These are phyloP conservation scores for Russula vinacea DNA, from an alignment of 768 basidiomycete species.

Conservation along the genomic window DNA sequence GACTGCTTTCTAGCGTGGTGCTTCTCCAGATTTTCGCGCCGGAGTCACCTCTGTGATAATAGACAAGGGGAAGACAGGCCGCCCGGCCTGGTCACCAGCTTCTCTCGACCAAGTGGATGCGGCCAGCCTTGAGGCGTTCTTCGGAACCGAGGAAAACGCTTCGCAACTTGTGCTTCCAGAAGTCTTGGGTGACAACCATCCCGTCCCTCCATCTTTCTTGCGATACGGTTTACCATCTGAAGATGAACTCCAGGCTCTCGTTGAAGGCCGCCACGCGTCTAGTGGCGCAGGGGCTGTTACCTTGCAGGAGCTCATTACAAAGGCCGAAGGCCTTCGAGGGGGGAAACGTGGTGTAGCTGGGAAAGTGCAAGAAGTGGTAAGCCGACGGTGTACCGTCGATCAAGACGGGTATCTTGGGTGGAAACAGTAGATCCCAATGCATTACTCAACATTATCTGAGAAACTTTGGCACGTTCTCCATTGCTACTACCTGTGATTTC, in stretches of 20 bases:
- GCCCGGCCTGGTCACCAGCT: constrained; percentile 71
- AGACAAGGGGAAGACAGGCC: constrained; percentile 45
- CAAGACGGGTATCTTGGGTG: constrained; percentile 57
- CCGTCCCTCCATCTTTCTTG: constrained; percentile 33
- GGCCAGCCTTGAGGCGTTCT: constrained; percentile 63
- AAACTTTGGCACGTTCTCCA: not conserved
- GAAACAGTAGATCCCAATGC: constrained; percentile 40
- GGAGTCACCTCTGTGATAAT: constrained; percentile 73
- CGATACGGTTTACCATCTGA: constrained; percentile 72
- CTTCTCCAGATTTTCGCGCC: constrained; percentile 76
- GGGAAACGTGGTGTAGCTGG: constrained; percentile 62
- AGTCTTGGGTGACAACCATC: constrained; percentile 31
- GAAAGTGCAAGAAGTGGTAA: constrained; percentile 75
- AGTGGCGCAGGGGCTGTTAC: constrained; percentile 62
- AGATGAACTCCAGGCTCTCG: constrained; percentile 60
- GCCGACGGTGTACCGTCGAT: constrained; percentile 60
- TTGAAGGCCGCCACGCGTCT: constrained; percentile 59
- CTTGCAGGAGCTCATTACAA: constrained; percentile 58
- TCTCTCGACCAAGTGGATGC: constrained; percentile 56
- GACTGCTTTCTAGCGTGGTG: constrained; percentile 52
- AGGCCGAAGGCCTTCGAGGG: constrained; percentile 48
- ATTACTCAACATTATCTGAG: too few relatives aligned
- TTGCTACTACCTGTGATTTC: not conserved
- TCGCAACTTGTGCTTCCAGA: constrained; percentile 34
- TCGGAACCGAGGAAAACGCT: constrained; percentile 47